These are phyloP conservation scores for Trichophyton equinum DNA, from an alignment of 2,329 filamentous ascomycete genomes.

Conservation along the genomic window DNA sequence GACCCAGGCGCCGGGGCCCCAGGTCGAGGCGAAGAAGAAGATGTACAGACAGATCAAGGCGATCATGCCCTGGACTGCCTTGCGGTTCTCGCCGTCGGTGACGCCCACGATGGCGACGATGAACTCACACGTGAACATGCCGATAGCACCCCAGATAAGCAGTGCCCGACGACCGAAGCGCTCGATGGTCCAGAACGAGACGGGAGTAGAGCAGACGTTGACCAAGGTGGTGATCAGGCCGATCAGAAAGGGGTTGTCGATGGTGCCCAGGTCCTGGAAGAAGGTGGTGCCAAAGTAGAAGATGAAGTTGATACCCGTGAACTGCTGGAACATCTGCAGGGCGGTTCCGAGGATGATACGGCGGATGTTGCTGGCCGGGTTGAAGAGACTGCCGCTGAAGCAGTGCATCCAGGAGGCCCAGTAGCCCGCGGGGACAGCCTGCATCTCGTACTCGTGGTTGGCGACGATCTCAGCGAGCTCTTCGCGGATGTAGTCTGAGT, in stretches of 20 bases:
- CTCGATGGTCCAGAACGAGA: slow-evolving; percentile 82
- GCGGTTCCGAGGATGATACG: slow-evolving; percentile 59
- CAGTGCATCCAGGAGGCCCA: slow-evolving; percentile 55
- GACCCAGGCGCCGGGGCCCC: slow-evolving; percentile 60
- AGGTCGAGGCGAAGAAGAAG: slow-evolving; percentile 82
- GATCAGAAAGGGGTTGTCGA: slow-evolving; percentile 68
- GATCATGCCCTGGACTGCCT: slow-evolving; percentile 53
- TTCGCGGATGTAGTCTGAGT: slow-evolving; percentile 62
- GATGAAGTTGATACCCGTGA: slow-evolving; percentile 87
- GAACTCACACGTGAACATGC: slow-evolving; percentile 81
- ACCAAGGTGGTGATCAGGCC: slow-evolving; percentile 76
- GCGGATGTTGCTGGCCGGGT: slow-evolving; percentile 46
- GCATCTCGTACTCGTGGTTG: slow-evolving; percentile 75
- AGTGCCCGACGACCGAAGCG: slow-evolving; percentile 66
- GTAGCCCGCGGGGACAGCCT: slow-evolving; percentile 54
- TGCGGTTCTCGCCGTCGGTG: slow-evolving; percentile 39
- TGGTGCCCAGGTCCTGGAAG: slow-evolving; percentile 65
- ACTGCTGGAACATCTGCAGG: slow-evolving; percentile 68
- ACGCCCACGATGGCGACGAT: slow-evolving; percentile 67
- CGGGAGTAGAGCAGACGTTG: slow-evolving; percentile 72
- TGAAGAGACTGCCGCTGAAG: slow-evolving; percentile 44
- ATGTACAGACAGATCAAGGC: slow-evolving; percentile 87
- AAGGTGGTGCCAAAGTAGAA: slow-evolving; percentile 76
- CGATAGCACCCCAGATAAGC: slow-evolving; percentile 63
- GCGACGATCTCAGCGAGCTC: slow-evolving; percentile 78